Evolutionary conservation across 2,329 filamentous ascomycete genomes (phyloP), one percentile per base, ranked within the genome.

Genomic region (Chrysosporium keratinophilum): DNA sequence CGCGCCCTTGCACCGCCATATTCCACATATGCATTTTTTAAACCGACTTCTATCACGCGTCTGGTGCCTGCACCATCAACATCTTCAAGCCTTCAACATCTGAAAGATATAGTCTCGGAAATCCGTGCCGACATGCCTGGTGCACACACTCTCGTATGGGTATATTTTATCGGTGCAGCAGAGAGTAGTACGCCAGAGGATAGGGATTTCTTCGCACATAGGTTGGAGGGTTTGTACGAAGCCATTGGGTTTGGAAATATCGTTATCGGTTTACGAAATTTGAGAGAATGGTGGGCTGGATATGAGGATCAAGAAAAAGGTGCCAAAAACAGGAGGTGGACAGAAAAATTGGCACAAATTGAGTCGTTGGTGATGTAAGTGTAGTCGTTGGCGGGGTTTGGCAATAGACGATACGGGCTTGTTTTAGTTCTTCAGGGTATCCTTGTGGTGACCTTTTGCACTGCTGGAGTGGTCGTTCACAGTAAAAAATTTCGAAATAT

Each of bases 111-210:
- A 9, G 45, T 48, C 3, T 37, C 33, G 12, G 45, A 23, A 15
- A 48, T 48, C 34, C 33, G 37, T 28, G 45, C 45, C 11, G 33
- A 48, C 19, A 37, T 33, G 15, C 45, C 45, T 12, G 45, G 45
- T 14, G 35, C 45, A 3, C 45, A 48, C 17, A 20, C 45, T 10
- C 45, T 48, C 1, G 45, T 48, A 39, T 48, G 45, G 45, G 45
- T 48, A 15, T 48, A 48, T 23, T 48, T 48, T 28, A 48, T 48
- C 11, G 45, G 45, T 28, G 45, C 45, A 37, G 45, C 45, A 15
- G 45, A 48, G 19, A 48, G 45, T 15, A 20, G 33, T 15, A 48
- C 31, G 5, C 31, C 35, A 7, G 45, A 48, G 20, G 45, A 48
- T 28, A 10, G 45, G 17, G 11, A 20, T 39, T 48, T 48, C 12